phyloP scores from a whole-genome alignment of 805 yeast genomes.

The Saturnispora galanensis region DNA sequence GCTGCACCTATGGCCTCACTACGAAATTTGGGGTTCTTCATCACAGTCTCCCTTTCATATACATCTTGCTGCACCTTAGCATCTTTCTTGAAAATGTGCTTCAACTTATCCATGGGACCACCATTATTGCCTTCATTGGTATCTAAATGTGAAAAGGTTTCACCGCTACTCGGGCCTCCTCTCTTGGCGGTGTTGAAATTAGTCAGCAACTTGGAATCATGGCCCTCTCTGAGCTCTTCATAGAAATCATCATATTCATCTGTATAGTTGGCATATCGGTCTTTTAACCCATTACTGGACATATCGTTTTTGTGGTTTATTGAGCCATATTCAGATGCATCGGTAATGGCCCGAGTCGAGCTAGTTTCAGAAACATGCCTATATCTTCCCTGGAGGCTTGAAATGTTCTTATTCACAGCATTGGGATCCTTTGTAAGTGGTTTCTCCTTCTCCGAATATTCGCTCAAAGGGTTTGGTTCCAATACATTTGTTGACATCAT shows the following conservation, averaged over 20 bases:
- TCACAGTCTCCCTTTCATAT: background rate
- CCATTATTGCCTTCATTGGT: background rate
- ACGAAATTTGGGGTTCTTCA: background rate
- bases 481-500: background rate
- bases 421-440: background rate
- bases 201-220: background rate
- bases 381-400: too few species aligned
- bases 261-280: constrained; percentile 1
- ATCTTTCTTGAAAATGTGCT: constrained; percentile 5
- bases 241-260: constrained; percentile 3
- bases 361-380: background rate
- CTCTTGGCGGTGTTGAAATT: constrained; percentile 6
- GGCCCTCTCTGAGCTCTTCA: background rate
- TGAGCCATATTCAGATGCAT: background rate
- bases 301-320: background rate
- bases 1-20: constrained; percentile 3
- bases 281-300: background rate
- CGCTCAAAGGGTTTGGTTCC: background rate
- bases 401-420: background rate
- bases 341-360: constrained; percentile 2
- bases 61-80: background rate
- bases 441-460: too few species aligned
- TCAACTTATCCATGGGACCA: background rate
- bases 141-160: background rate
- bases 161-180: background rate